phyloP scores from a whole-genome alignment of 2,329 filamentous ascomycete genomes.

The Polytolypa hystricis region DNA sequence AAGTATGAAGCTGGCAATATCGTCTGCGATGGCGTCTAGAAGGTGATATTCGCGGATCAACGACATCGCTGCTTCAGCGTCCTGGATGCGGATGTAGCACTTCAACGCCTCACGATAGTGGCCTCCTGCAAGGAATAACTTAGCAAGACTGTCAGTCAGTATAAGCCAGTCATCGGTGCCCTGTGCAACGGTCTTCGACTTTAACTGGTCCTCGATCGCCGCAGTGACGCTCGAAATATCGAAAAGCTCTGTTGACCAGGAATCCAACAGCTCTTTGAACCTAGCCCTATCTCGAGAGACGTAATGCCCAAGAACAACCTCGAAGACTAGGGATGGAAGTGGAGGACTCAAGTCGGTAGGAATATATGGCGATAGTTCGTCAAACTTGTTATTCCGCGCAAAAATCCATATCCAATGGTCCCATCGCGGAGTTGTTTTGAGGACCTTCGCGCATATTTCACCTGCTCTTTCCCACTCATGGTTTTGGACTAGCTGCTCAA shows the following conservation, averaged over 20 bases:
- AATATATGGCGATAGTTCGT: conserved; percentile 79
- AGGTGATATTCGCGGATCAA: conserved; percentile 81
- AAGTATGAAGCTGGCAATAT: conserved; percentile 79
- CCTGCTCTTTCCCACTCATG: conserved; percentile 70
- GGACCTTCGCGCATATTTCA: conserved; percentile 67
- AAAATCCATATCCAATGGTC: conserved; percentile 95
- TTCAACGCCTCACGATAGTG: conserved; percentile 73
- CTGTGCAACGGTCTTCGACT: conserved; percentile 61
- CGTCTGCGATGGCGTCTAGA: conserved; percentile 77
- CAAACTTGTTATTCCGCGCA: conserved; percentile 71
- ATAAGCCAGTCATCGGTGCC: conserved; percentile 82
- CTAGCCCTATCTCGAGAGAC: conserved; percentile 63
- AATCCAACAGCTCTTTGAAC: conserved; percentile 67
- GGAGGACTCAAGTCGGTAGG: conserved; percentile 70
- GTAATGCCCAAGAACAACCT: conserved; percentile 81
- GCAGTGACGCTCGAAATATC: conserved; percentile 65
- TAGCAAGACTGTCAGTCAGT: conserved; percentile 76
- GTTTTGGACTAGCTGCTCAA: conserved; percentile 68
- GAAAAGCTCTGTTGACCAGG: conserved; percentile 77
- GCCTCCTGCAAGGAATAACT: conserved; percentile 70
- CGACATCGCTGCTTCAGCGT: conserved; percentile 78
- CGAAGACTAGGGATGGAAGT: conserved; percentile 72
- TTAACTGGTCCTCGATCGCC: conserved; percentile 71
- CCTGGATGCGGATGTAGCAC: conserved; percentile 82
- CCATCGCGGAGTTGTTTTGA: conserved; percentile 72